These are phyloP conservation scores for Geranium incanum DNA, from an alignment of 441 rosid genomes.

Conservation along the genomic window DNA sequence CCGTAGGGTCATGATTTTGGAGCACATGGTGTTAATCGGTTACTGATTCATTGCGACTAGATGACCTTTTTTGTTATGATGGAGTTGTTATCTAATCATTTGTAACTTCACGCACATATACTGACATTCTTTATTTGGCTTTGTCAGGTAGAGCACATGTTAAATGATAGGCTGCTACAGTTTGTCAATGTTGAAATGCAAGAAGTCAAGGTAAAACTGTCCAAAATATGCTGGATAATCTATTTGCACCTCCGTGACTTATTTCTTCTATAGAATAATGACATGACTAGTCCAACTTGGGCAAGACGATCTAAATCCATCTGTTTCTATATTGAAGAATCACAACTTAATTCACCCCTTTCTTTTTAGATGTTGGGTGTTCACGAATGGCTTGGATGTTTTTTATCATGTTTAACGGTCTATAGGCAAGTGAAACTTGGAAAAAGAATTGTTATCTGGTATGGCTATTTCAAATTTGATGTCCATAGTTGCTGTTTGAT, in stretches of 20 bases:
- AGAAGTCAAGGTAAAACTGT: slow-evolving; percentile 13
- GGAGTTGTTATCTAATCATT: neutral
- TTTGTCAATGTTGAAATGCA: slow-evolving; percentile 16
- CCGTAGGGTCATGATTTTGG: neutral
- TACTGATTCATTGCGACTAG: neutral
- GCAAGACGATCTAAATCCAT: neutral
- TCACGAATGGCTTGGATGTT: neutral
- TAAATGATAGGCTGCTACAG: slow-evolving; percentile 17
- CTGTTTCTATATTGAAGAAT: neutral
- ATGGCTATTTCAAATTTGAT: neutral
- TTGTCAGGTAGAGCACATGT: slow-evolving; percentile 17
- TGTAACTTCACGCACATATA: neutral
- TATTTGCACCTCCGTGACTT: neutral
- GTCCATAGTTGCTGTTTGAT: slow-evolving; percentile 1
- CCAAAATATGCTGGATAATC: neutral
- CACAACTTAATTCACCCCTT: neutral
- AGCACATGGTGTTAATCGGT: neutral
- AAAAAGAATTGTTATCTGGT: neutral
- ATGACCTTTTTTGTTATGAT: neutral
- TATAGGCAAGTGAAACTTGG: slow-evolving; percentile 6
- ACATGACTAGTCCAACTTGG: neutral
- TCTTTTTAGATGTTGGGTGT: neutral
- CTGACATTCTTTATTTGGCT: slow-evolving; percentile 8
- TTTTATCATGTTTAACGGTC: neutral
- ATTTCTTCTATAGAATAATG: neutral